phyloP scores from a whole-genome alignment of 2,329 filamentous ascomycete genomes.

The Exserohilum rostratum region DNA sequence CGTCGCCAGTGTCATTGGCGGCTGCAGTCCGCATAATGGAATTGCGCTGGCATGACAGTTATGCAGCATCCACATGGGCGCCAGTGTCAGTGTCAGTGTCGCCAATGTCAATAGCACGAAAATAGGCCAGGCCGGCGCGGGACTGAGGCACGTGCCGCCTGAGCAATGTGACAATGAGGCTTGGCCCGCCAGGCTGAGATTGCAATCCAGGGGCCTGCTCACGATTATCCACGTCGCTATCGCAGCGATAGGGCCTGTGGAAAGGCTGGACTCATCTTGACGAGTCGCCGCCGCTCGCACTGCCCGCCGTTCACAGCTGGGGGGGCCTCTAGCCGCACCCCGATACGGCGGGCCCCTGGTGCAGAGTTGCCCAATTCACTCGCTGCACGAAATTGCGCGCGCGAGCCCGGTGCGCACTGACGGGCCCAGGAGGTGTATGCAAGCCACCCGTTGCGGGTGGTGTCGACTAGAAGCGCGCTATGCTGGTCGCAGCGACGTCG shows the following conservation, averaged over 20 bases:
- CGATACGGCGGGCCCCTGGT: background rate
- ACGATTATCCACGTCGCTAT: background rate
- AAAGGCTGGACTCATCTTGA: constrained; percentile 10
- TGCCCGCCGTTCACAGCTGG: constrained; percentile 11
- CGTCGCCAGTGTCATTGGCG: background rate
- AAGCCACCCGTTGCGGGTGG: constrained; percentile 23
- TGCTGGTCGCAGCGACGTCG: background rate
- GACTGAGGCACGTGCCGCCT: no score
- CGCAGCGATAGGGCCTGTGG: background rate
- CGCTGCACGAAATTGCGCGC: constrained; percentile 7
- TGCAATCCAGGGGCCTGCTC: constrained; percentile 9
- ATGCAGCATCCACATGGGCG: constrained; percentile 2
- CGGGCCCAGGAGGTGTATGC: constrained; percentile 1
- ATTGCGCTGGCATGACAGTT: constrained; percentile 1
- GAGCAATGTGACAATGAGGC: no score
- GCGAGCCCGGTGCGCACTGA: constrained; percentile 6
- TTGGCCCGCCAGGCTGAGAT: no score
- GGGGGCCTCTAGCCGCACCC: constrained; percentile 1
- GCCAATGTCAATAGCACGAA: background rate
- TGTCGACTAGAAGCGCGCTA: no score
- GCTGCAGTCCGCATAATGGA: background rate
- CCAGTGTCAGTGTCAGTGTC: background rate
- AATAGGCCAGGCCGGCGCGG: no score
- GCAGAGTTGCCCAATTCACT: background rate
- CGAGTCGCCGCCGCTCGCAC: constrained; percentile 9